A percentile compares a stretch with the other conserved stretches of the same genome.
phyloP scores from a whole-genome alignment of 2,329 filamentous ascomycete genomes.

The Phaeoacremonium minimum region DNA sequence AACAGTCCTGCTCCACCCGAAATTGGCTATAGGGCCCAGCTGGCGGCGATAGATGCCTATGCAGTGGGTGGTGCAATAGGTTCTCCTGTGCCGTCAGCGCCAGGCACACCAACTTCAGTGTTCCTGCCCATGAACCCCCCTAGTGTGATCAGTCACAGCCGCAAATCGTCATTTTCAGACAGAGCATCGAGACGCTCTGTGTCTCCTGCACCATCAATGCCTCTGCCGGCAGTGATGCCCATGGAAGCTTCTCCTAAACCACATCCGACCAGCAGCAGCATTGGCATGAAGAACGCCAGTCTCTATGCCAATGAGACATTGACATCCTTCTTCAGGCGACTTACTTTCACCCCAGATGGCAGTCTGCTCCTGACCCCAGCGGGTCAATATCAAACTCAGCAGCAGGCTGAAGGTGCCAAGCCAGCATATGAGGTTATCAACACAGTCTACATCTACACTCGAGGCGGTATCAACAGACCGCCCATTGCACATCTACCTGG shows the following conservation, averaged over 20 bases:
- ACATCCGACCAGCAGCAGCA: constrained; percentile 46
- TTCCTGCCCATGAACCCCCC: constrained; percentile 95
- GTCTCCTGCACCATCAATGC: constrained; percentile 90
- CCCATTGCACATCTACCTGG: constrained; percentile 92
- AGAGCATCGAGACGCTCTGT: constrained; percentile 78
- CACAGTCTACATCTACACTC: constrained; percentile 96
- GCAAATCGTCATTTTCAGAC: constrained; percentile 92
- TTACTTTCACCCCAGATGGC: constrained; percentile 93
- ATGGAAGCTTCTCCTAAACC: constrained; percentile 86
- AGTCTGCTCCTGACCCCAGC: constrained; percentile 91
- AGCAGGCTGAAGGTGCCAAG: constrained; percentile 65
- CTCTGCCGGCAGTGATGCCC: constrained; percentile 91
- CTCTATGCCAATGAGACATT: constrained; percentile 96
- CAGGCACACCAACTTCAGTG: constrained; percentile 86
- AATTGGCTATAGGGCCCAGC: constrained; percentile 61
- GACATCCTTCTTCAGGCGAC: constrained; percentile 90
- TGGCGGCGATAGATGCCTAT: constrained; percentile 51
- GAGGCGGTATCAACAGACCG: constrained; percentile 93
- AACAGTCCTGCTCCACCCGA: constrained; percentile 90
- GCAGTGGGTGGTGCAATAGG: constrained; percentile 55
- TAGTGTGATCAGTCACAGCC: constrained; percentile 80
- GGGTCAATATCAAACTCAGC: constrained; percentile 86
- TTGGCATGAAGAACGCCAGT: constrained; percentile 76
- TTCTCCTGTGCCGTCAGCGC: constrained; percentile 85
- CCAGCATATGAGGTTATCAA: constrained; percentile 84